Conservation (phyloP, 1,284 basidiomycete genomes). For the Rhodofomes roseus region DNA sequence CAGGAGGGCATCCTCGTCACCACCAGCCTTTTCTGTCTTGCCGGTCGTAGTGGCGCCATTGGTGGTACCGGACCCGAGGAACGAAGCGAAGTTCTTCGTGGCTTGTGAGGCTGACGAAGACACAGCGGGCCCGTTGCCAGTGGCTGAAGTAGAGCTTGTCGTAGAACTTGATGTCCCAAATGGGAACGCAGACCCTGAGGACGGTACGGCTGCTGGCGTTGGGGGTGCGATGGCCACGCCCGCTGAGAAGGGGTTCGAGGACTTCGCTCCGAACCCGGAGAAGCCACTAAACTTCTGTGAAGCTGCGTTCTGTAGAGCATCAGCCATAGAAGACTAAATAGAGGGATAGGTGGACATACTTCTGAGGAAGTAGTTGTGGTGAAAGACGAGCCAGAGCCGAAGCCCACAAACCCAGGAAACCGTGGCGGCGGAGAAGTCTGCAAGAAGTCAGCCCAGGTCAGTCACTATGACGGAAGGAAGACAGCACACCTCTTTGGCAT, state of each 20-base stretch:
- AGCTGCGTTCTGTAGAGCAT: not conserved
- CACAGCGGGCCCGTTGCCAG: slow-evolving; percentile 13
- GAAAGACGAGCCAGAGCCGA: not conserved
- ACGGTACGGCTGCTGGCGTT: slow-evolving; percentile 18
- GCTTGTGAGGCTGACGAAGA: slow-evolving; percentile 31
- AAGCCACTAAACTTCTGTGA: slow-evolving; percentile 42
- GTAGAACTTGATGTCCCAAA: slow-evolving; percentile 7
- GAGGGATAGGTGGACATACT: not conserved
- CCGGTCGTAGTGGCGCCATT: slow-evolving; percentile 5
- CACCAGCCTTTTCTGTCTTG: slow-evolving; percentile 10
- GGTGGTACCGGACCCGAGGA: slow-evolving; percentile 20
- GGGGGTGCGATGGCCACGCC: slow-evolving; percentile 8
- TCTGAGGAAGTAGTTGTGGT: not conserved
- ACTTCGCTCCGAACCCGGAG: slow-evolving; percentile 40
- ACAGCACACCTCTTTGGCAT: slow-evolving; percentile 12
- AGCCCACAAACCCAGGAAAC: slow-evolving; percentile 36
- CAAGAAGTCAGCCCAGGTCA: not conserved
- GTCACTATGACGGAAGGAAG: not conserved
- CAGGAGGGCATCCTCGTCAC: slow-evolving; percentile 27
- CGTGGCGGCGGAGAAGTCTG: slow-evolving; percentile 28
- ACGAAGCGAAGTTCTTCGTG: slow-evolving; percentile 32
- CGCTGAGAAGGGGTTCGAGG: slow-evolving; percentile 5
- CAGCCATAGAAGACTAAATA: not conserved
- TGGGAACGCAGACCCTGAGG: slow-evolving; percentile 16
- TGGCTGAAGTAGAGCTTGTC: slow-evolving; percentile 4